Conservation (phyloP, 208 protist species). For the Zelonia costaricensis region DNA sequence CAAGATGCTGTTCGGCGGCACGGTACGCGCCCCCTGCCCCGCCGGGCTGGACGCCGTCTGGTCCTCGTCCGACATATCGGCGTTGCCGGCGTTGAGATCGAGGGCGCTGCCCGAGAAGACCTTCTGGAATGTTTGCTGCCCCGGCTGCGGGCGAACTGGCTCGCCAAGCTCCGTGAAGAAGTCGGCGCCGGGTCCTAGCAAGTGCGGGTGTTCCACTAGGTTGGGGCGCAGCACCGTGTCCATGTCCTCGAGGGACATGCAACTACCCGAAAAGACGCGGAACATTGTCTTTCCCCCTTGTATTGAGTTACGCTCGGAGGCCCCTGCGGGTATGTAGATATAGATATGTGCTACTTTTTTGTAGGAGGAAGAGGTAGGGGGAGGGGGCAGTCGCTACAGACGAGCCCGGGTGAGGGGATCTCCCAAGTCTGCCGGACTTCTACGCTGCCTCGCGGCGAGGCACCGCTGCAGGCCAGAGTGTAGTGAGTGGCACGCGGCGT, state of each 20-base stretch:
- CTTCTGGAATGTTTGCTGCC: conserved; percentile 79
- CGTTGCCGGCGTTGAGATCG: conserved; percentile 84
- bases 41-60: conserved; percentile 12
- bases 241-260: conserved; percentile 90
- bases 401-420: no score
- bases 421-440: no score
- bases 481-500: no score
- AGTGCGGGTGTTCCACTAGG: conserved; percentile 75
- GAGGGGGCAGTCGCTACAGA: no score
- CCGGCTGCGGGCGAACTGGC: conserved; percentile 81
- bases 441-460: no score
- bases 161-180: conserved; percentile 88
- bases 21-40: conserved; percentile 15
- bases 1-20: conserved; percentile 77
- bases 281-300: conserved; percentile 46
- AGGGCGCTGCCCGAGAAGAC: conserved; percentile 90
- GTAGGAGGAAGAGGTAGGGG: no score
- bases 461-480: no score
- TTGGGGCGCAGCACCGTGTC: conserved; percentile 72
- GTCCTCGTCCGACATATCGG: conserved; percentile 70
- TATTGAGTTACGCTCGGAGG: no score
- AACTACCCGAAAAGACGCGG: conserved; percentile 88
- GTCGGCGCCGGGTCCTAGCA: conserved; percentile 84
- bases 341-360: no score
- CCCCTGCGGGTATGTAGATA: no score